phyloP scores from a whole-genome alignment of 1,284 basidiomycete species.

The Trichosporon ovoides region DNA sequence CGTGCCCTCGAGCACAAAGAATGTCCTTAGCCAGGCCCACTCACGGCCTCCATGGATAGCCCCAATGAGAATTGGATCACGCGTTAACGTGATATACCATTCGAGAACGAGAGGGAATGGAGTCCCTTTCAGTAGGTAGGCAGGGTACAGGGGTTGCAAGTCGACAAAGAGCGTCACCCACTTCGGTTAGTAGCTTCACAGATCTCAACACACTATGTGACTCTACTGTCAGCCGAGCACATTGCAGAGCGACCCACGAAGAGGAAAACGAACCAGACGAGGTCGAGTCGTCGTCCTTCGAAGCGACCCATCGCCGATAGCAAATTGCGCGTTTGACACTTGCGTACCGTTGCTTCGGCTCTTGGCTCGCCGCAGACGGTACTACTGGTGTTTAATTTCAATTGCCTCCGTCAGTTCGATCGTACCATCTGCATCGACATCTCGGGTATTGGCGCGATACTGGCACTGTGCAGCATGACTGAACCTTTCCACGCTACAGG shows the following conservation, averaged over 20 bases:
- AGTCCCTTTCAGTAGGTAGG: slow-evolving; percentile 21
- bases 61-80: slow-evolving; percentile 42
- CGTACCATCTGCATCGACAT: not conserved
- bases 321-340: too few relatives aligned
- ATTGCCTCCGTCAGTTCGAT: not conserved
- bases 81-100: slow-evolving; percentile 35
- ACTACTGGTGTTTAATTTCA: not conserved
- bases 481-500: too few relatives aligned
- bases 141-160: slow-evolving; percentile 41
- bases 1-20: slow-evolving; percentile 47
- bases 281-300: slow-evolving; percentile 32
- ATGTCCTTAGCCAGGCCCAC: slow-evolving; percentile 41
- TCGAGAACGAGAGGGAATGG: slow-evolving; percentile 27
- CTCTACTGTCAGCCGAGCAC: slow-evolving; percentile 5
- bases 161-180: slow-evolving; percentile 33
- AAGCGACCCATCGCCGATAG: slow-evolving; percentile 23
- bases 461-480: too few relatives aligned
- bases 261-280: slow-evolving; percentile 38
- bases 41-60: slow-evolving; percentile 21
- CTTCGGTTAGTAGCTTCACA: not conserved
- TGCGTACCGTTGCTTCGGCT: too few relatives aligned
- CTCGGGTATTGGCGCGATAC: too few relatives aligned
- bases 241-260: slow-evolving; percentile 21
- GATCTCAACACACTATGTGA: not conserved
- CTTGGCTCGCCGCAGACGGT: too few relatives aligned